Percentiles rank a stretch among this genome's conserved stretches.
Evolutionary conservation across 176 grass and related monocot genomes (phyloP).

Genomic region (Coix lacrymajobi): DNA sequence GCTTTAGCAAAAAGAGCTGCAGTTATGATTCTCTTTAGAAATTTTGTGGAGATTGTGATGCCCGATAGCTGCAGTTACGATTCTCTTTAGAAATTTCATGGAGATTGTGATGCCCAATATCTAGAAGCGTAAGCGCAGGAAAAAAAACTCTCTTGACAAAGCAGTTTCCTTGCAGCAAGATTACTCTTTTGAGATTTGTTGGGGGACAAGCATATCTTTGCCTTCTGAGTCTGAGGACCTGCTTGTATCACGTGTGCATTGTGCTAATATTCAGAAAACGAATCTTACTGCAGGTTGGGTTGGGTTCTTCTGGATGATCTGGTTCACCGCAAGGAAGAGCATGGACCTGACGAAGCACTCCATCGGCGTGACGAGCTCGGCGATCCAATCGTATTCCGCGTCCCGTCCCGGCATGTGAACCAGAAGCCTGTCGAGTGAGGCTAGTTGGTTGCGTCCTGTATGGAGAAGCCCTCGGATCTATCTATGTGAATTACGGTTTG

Average conservation of each 20-base stretch:
- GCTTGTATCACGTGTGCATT: not conserved
- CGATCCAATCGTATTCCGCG: conserved; percentile 54
- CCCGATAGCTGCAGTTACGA: not conserved
- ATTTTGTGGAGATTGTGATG: not conserved
- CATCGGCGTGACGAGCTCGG: conserved; percentile 49
- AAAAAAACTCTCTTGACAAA: not conserved
- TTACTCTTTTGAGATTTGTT: not conserved
- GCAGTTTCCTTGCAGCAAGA: not conserved
- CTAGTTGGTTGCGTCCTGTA: not conserved
- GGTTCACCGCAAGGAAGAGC: conserved; percentile 64
- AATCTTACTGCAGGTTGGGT: conserved; percentile 59
- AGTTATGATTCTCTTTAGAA: not conserved
- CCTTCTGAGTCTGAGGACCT: not conserved
- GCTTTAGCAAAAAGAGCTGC: not conserved
- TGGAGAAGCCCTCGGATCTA: not conserved
- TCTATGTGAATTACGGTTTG: conserved; percentile 25
- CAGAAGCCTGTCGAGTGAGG: conserved; percentile 13
- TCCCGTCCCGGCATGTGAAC: conserved; percentile 39
- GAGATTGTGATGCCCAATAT: conserved; percentile 15
- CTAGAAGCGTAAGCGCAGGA: not conserved
- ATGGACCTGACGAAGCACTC: conserved; percentile 66
- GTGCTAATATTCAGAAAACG: not conserved
- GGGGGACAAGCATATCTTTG: not conserved
- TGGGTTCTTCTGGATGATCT: conserved; percentile 77
- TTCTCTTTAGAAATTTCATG: not conserved